Evolutionary conservation across 2,329 filamentous ascomycete genomes (phyloP).

Genomic region (Rhytidhysteron rufulum): DNA sequence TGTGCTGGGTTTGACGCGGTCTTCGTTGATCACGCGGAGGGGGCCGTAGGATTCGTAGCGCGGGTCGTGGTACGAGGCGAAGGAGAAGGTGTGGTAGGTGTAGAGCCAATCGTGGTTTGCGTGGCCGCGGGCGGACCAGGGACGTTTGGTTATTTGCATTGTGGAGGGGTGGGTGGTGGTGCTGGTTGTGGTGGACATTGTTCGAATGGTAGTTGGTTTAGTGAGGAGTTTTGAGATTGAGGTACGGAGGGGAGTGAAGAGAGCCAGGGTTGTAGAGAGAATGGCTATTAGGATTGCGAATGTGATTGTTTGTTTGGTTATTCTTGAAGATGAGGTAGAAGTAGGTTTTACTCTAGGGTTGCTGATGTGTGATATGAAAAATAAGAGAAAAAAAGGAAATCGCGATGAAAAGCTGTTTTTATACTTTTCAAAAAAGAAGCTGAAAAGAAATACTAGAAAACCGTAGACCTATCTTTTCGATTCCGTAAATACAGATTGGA

Average conservation of each 20-base stretch:
- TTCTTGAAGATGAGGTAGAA: conserved; percentile 19
- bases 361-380: conserved; percentile 26
- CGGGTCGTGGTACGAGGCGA: conserved; percentile 69
- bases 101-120: conserved; percentile 84
- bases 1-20: conserved; percentile 68
- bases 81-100: conserved; percentile 82
- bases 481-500: too few relatives aligned
- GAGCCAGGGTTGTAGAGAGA: conserved; percentile 44
- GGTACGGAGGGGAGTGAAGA: conserved; percentile 38
- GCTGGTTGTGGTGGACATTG: conserved; percentile 36
- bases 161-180: conserved; percentile 14
- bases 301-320: conserved; percentile 8
- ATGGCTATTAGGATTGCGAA: conserved; percentile 28
- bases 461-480: conserved; percentile 12
- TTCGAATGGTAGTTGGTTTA: conserved; percentile 25
- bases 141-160: conserved; percentile 69
- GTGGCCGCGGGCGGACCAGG: conserved; percentile 69
- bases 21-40: conserved; percentile 83
- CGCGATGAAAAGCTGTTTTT: conserved; percentile 10
- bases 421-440: conserved; percentile 23
- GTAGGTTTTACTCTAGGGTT: conserved; percentile 11
- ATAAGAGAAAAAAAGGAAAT: conserved; percentile 9
- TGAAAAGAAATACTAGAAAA: conserved; percentile 18
- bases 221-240: conserved; percentile 30
- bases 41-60: conserved; percentile 66